phyloP scores from a whole-genome alignment of 2,329 filamentous ascomycete genomes.

The Pyricularia grisea region DNA sequence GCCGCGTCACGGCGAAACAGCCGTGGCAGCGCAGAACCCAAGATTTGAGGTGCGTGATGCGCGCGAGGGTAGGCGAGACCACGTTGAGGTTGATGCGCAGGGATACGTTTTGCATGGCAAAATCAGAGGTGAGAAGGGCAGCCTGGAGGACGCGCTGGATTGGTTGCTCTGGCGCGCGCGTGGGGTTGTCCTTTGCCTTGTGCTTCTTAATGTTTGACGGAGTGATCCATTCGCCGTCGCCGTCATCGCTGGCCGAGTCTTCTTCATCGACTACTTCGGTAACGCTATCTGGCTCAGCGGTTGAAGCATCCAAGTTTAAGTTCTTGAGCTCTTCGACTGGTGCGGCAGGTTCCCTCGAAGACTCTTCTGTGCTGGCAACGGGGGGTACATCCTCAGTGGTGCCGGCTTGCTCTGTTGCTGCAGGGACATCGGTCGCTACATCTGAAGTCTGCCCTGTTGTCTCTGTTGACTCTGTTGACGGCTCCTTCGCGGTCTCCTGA shows the following conservation, averaged over 20 bases:
- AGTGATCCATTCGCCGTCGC: conserved; percentile 83
- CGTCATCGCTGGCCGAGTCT: conserved; percentile 28
- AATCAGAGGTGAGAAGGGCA: conserved; percentile 90
- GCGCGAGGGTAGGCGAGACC: conserved; percentile 65
- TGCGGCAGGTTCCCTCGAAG: conserved; percentile 8
- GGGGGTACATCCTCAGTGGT: neutral
- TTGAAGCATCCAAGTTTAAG: conserved; percentile 2
- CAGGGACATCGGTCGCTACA: neutral
- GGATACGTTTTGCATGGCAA: conserved; percentile 94
- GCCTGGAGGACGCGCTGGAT: conserved; percentile 65
- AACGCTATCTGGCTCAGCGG: neutral
- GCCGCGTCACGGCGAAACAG: conserved; percentile 76
- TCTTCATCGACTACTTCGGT: conserved; percentile 28
- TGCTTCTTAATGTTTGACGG: conserved; percentile 83
- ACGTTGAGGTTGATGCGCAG: conserved; percentile 76
- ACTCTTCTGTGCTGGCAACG: neutral
- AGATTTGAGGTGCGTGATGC: conserved; percentile 77
- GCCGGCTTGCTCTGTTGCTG: conserved; percentile 6
- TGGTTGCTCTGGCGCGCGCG: conserved; percentile 34
- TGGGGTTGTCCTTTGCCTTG: conserved; percentile 55
- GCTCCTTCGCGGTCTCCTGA: conserved; percentile 8
- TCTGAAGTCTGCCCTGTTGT: neutral
- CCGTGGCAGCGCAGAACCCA: conserved; percentile 90
- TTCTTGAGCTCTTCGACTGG: conserved; percentile 14
- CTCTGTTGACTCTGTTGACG: neutral